Base-by-base conservation (phyloP, 768 basidiomycete genomes). In the Phylloporus sp. region DNA sequence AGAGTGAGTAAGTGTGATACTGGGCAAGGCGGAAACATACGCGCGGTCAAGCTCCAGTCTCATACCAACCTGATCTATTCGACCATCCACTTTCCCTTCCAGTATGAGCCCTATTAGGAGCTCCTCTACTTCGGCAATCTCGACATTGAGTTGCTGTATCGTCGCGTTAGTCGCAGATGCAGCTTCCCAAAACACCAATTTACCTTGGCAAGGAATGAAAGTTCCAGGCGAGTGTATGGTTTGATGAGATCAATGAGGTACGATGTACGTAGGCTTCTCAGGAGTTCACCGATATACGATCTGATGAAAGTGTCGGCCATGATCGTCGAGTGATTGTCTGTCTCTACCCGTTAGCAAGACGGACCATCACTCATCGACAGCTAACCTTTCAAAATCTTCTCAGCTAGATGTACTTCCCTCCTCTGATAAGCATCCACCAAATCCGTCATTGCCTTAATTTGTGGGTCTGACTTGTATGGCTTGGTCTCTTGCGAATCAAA, bases 401-500 rank as follows among this genome's bases (percentile, higher is more conserved):
- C 95, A 0, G 97, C 97, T n/a, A 88, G 80, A 68, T 97, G 95
- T 1, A 98, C 95, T 64, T 98, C 95, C 52, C 95, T 83, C 38
- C 90, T 81, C 64, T 98, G 95, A 70, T 99, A 99, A 0, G 97
- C 97, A 56, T 91, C 87, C 15, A 99, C 97, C 23, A 99, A 79
- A 61, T 91, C 90, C 1, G 95, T 98, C 95, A 99, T 97, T 6
- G 97, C 97, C 50, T 86, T 91, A 66, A 99, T 98, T 69, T 99
- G 89, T 10, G 93, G 85, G 62, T 98, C 91, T 47, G 81, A 91
- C 76, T 97, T 97, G 65, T 65, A 97, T 82, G 97, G 97, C 67
- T 99, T 99, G 11, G 97, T 98, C 76, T 99, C 97, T 70, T 99
- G 97, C 65, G 91, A 94, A 72, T 98, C 97, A 64, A 99, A 99